These are phyloP conservation scores for Oryza coarctata DNA, from an alignment of 176 grass and related monocot species.

Conservation along the genomic window DNA sequence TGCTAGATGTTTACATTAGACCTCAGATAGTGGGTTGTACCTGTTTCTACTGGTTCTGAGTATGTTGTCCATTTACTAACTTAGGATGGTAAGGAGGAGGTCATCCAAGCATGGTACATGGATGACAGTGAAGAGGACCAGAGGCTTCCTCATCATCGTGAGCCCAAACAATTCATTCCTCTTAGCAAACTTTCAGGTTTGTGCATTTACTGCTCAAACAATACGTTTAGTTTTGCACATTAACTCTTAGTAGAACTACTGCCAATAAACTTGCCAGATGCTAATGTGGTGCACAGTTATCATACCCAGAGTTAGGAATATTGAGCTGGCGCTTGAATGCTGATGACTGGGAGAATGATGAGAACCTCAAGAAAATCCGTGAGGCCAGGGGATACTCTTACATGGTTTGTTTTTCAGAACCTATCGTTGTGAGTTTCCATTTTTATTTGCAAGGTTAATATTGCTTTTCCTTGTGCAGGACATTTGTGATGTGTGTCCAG, in stretches of 20 bases:
- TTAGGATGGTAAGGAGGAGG: constrained; percentile 92
- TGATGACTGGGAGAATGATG: constrained; percentile 83
- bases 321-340: constrained; percentile 75
- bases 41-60: neutral
- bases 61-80: neutral
- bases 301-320: constrained; percentile 68
- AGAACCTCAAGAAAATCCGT: constrained; percentile 87
- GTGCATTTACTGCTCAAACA: neutral
- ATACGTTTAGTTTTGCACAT: neutral
- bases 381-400: constrained; percentile 93
- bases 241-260: neutral
- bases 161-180: constrained; percentile 80
- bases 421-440: neutral
- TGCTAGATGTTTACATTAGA: neutral
- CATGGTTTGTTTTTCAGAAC: constrained; percentile 48
- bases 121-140: constrained; percentile 81
- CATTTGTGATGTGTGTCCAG: constrained; percentile 78
- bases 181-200: constrained; percentile 74
- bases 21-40: neutral
- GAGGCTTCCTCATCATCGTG: constrained; percentile 81
- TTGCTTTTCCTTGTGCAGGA: constrained; percentile 58
- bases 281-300: neutral
- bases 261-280: neutral
- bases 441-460: constrained; percentile 3
- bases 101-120: constrained; percentile 92